Base-by-base conservation (phyloP, 768 basidiomycete genomes). In the Pholiota microspora region DNA sequence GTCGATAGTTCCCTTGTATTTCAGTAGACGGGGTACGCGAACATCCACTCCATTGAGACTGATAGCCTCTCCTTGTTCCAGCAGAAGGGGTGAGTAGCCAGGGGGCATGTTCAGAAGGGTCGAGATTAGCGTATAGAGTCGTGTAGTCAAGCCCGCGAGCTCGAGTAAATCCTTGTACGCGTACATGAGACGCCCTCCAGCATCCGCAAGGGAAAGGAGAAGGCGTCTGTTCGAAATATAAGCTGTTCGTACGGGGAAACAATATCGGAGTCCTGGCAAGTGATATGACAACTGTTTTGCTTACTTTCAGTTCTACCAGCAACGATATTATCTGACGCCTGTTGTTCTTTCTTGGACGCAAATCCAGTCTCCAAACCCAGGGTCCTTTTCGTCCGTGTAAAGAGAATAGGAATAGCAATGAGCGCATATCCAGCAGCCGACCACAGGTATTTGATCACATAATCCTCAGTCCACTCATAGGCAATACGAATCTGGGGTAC, bases 401-500 rank as follows among this genome's bases (percentile, higher is more conserved):
- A 84, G 34, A 96, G 74, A 16, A 96, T 79, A 0, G 95, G 96
- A 0, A 98, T 86, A 7, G 94, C 91, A 64, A 98, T 98, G 18
- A 98, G 78, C 3, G 79, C 81, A 68, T 98, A 98, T 0, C 96
- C 96, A 3, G 85, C 86, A 0, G 94, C 94, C 8, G 90, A 93
- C 95, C 94, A 97, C 7, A 92, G 73, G 67, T 97, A 98, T 69
- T 97, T 97, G 77, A 97, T 94, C 16, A 97, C 89, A 61, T 92
- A 94, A 73, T 97, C 95, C 66, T 97, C 95, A 0, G 92, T 97
- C 94, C 91, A 97, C 72, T 86, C 92, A 64, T 92, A 95, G 1
- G 88, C 88, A 45, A 95, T 92, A 13, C 93, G 86, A 49, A 93
- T 91, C 89, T 92, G 56, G 10, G 51, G 2, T 35, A 21, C 21